These are phyloP conservation scores for Rhizopogon salebrosus DNA, from an alignment of 768 basidiomycete species.

Conservation along the genomic window DNA sequence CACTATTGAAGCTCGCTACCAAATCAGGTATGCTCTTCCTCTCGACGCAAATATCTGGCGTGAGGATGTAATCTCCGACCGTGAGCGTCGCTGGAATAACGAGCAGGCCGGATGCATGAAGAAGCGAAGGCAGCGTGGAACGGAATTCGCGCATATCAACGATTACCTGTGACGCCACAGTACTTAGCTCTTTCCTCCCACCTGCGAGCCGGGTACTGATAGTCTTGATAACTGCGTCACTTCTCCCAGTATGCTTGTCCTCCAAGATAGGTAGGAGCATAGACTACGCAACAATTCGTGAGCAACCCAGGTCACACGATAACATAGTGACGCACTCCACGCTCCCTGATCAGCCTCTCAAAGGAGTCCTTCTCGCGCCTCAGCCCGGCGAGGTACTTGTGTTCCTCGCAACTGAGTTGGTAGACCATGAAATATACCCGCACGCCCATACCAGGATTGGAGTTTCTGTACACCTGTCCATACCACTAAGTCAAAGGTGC, in stretches of 20 bases:
- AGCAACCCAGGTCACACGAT: neutral
- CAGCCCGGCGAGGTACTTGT: constrained; percentile 86
- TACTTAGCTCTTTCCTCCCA: constrained; percentile 62
- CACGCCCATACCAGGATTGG: constrained; percentile 76
- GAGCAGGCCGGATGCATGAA: constrained; percentile 76
- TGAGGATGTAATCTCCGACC: constrained; percentile 93
- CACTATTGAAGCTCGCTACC: constrained; percentile 89
- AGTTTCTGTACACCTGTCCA: constrained; percentile 78
- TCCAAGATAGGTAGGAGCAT: constrained; percentile 87
- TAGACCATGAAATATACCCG: constrained; percentile 97
- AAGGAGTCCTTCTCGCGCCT: constrained; percentile 93
- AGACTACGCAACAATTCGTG: constrained; percentile 39
- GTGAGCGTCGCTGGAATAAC: constrained; percentile 91
- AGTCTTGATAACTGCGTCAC: constrained; percentile 67
- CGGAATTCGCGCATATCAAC: constrained; percentile 97
- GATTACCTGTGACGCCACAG: constrained; percentile 79
- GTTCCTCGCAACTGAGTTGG: constrained; percentile 88
- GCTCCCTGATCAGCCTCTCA: constrained; percentile 86
- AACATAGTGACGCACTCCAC: constrained; percentile 55
- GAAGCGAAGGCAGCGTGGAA: constrained; percentile 82
- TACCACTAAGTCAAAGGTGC: neutral
- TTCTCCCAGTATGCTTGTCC: constrained; percentile 39
- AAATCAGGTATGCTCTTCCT: constrained; percentile 92
- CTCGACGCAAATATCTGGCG: constrained; percentile 94
- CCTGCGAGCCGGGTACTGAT: constrained; percentile 86